Conservation (phyloP, 805 yeast genomes). For the Metschnikowia dekortorum region DNA sequence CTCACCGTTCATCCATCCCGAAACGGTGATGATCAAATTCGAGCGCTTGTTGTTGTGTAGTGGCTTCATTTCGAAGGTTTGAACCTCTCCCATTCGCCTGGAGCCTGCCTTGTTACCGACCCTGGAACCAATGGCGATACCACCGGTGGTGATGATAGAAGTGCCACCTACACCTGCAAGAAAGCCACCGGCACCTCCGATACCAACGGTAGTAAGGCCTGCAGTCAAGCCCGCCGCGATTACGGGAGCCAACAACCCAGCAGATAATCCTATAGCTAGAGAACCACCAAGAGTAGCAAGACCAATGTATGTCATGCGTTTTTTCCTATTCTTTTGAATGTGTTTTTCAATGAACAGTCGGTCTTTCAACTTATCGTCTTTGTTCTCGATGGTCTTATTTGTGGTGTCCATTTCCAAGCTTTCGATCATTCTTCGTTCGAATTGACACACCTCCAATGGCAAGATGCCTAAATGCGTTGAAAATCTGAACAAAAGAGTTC, state of each 20-base stretch:
- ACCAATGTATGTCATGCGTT: constrained; percentile 81
- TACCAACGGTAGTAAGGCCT: constrained; percentile 91
- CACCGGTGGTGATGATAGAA: constrained; percentile 86
- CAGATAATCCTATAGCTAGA: constrained; percentile 87
- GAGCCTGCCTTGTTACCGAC: constrained; percentile 86
- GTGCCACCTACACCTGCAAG: constrained; percentile 97
- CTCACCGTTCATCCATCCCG: constrained; percentile 97
- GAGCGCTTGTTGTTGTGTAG: constrained; percentile 86
- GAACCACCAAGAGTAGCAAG: constrained; percentile 96
- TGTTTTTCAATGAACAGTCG: constrained; percentile 71
- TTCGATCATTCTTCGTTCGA: constrained; percentile 87
- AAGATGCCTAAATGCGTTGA: constrained; percentile 57
- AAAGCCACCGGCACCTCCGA: constrained; percentile 88
- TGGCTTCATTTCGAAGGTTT: constrained; percentile 91
- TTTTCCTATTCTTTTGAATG: constrained; percentile 59
- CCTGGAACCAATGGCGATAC: constrained; percentile 85
- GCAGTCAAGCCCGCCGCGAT: constrained; percentile 99
- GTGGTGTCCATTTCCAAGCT: constrained; percentile 76
- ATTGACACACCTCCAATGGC: constrained; percentile 72
- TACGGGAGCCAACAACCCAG: constrained; percentile 94
- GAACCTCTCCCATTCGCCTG: constrained; percentile 83
- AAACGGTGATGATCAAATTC: constrained; percentile 79
- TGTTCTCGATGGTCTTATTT: constrained; percentile 50
- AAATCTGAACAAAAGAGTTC: constrained; percentile 69
- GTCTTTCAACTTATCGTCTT: constrained; percentile 71